A percentile compares a stretch with the other conserved stretches of the same genome.
These are phyloP conservation scores for Talaromyces atroroseus DNA, from an alignment of 2,329 filamentous ascomycete species.

Conservation along the genomic window DNA sequence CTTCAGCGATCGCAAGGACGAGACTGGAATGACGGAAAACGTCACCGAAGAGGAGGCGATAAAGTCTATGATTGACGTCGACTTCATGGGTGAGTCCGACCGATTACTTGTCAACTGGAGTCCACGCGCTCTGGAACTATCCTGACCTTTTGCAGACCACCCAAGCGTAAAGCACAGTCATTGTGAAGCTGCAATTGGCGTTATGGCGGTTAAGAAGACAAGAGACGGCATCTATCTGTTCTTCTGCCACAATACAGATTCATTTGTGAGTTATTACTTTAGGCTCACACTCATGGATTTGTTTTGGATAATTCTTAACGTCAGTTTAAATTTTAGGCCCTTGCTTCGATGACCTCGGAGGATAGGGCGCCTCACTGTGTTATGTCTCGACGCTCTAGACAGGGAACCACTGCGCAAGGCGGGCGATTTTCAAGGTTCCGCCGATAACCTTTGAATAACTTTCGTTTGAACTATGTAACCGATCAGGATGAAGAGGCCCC, in stretches of 20 bases:
- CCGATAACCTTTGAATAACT: conserved; percentile 20
- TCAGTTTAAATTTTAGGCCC: conserved; percentile 44
- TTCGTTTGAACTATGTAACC: background rate
- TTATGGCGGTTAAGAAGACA: conserved; percentile 84
- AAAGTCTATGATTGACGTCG: conserved; percentile 70
- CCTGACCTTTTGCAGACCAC: conserved; percentile 48
- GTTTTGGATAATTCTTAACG: background rate
- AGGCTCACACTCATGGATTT: no score
- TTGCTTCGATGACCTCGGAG: conserved; percentile 80
- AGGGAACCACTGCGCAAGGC: conserved; percentile 48
- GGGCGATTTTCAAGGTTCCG: conserved; percentile 29
- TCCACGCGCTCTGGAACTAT: background rate
- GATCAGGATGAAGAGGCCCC: background rate
- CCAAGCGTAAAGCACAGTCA: conserved; percentile 75
- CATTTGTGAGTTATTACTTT: conserved; percentile 47
- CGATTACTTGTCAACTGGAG: background rate
- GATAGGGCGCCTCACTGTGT: conserved; percentile 72
- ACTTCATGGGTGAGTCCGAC: conserved; percentile 69
- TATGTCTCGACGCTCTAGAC: conserved; percentile 70
- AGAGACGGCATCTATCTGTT: conserved; percentile 72
- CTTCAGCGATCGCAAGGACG: conserved; percentile 57
- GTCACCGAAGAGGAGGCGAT: conserved; percentile 75
- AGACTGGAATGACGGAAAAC: conserved; percentile 56
- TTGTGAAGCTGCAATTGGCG: conserved; percentile 81
- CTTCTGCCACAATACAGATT: conserved; percentile 95